phyloP scores from a whole-genome alignment of 129 eudicot genomes.

The Kitagawia praeruptora region DNA sequence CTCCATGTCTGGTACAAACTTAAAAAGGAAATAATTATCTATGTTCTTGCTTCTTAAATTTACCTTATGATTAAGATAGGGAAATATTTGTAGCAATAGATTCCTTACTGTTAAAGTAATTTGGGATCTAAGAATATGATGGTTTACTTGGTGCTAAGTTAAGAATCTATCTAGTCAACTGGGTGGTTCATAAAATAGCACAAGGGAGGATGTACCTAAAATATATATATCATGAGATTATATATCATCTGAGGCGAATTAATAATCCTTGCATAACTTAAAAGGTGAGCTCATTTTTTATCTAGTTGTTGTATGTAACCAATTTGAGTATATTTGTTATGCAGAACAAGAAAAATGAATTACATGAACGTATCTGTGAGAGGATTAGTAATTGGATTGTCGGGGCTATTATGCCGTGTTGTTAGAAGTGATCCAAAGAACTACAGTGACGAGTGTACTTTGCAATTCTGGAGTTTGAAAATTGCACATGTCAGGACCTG shows the following conservation, averaged over 20 bases:
- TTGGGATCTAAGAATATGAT: too few species aligned
- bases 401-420: conserved; percentile 15
- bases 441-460: conserved; percentile 24
- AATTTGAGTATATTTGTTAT: background rate
- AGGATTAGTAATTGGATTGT: conserved; percentile 15
- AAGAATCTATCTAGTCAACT: too few species aligned
- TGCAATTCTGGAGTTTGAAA: too few species aligned
- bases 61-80: too few species aligned
- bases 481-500: too few species aligned
- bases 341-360: conserved; percentile 21
- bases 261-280: conserved; percentile 10
- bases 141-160: too few species aligned
- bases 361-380: conserved; percentile 3
- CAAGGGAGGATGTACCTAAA: background rate
- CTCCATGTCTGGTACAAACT: too few species aligned
- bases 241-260: conserved; percentile 3
- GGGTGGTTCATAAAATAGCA: too few species aligned
- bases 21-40: too few species aligned
- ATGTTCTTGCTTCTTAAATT: too few species aligned
- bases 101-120: too few species aligned
- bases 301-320: conserved; percentile 1
- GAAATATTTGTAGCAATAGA: too few species aligned
- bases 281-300: background rate
- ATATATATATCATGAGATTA: background rate
- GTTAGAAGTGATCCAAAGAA: conserved; percentile 41